Evolutionary conservation across 306 rosid species (phyloP), one percentile per base, ranked within the genome.

Genomic region (Delonix regia): DNA sequence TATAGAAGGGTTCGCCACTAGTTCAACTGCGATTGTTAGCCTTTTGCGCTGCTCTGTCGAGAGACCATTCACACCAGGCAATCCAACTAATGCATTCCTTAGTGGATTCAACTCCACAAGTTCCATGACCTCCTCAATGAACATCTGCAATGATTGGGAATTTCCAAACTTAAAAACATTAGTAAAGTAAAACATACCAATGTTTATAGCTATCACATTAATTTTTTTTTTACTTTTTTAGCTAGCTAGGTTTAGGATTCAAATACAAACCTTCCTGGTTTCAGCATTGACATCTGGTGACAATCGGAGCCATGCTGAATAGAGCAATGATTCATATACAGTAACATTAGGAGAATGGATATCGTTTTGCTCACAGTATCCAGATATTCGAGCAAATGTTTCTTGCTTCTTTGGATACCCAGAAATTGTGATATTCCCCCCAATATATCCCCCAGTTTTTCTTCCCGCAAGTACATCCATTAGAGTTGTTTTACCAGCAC

Each of bases 401-500:
- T 89, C 90, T 77, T 94, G 98, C 81, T 89, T 89, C 88, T 90
- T 94, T 24, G 94, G 98, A 84, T 83, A 88, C 4, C 98, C 97
- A 0, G 97, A 94, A 74, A 94, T 81, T 80, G 64, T 88, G 80
- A 94, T 77, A 69, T 66, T 79, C 25, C 98, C 98, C 4, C 89
- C 91, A 51, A 94, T 84, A 78, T 90, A 89, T 57, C 98, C 97
- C 1, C 97, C 92, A 7, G 97, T 94, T 87, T 94, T 94, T 87
- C 97, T 87, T 33, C 97, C 97, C 4, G 97, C 91, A 49, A 94
- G 83, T 13, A 94, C 98, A 83, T 94, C 98, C 98, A 94, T 94
- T 62, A 94, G 72, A 55, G 98, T 94, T 49, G 97, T 94, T 84
- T 94, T 94, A n/a, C 98, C 98, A 69, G 97, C 98, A 55, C 98